Evolutionary conservation across 2,329 filamentous ascomycete genomes (phyloP).

Genomic region (Chaetothyriales sp.): DNA sequence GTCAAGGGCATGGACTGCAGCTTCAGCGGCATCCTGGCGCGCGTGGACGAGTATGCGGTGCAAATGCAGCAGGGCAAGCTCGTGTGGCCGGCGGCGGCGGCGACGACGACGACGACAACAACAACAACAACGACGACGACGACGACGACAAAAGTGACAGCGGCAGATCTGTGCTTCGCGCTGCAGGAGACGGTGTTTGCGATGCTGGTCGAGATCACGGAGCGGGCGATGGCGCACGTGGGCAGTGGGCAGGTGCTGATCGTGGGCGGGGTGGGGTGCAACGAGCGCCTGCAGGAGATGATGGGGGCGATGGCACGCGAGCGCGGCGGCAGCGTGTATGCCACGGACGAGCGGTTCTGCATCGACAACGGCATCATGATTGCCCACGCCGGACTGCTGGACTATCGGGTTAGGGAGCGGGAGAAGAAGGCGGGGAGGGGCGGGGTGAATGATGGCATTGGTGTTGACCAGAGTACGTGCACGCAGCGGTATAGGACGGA

Average conservation of each 20-base stretch:
- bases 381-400: conserved; percentile 81
- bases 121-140: neutral
- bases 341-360: conserved; percentile 93
- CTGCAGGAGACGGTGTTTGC: conserved; percentile 91
- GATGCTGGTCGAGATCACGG: conserved; percentile 97
- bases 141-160: conserved; percentile 43
- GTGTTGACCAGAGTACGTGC: conserved; percentile 70
- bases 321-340: conserved; percentile 77
- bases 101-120: neutral
- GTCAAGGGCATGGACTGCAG: conserved; percentile 99
- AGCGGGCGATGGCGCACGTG: conserved; percentile 96
- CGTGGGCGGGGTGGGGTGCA: conserved; percentile 90
- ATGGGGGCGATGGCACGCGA: conserved; percentile 92
- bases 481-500: conserved; percentile 74
- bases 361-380: conserved; percentile 99
- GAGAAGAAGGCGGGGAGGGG: neutral
- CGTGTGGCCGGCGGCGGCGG: conserved; percentile 35
- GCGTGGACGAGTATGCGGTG: conserved; percentile 65
- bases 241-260: conserved; percentile 82
- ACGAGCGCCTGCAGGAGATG: conserved; percentile 91
- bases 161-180: conserved; percentile 80
- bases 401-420: conserved; percentile 41
- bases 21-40: conserved; percentile 81
- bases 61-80: conserved; percentile 41
- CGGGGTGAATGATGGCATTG: conserved; percentile 34